A percentile compares a stretch with the other conserved stretches of the same genome.
phyloP scores from a whole-genome alignment of 306 rosid genomes.

The Datisca glomerata region DNA sequence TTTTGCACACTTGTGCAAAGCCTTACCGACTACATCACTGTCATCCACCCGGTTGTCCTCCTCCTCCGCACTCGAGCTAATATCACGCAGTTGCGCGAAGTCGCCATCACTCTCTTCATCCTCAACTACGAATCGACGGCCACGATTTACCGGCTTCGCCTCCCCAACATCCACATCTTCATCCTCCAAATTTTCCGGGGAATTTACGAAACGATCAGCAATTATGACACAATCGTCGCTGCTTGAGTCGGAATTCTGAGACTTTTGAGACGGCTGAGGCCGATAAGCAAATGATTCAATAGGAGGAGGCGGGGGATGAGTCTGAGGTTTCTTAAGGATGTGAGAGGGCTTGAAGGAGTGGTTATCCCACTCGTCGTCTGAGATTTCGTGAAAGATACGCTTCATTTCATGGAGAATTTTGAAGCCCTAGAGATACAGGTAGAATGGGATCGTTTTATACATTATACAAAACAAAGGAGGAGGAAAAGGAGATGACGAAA shows the following conservation, averaged over 20 bases:
- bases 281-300: conserved; percentile 66
- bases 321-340: conserved; percentile 29
- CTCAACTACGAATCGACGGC: conserved; percentile 62
- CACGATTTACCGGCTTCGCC: conserved; percentile 23
- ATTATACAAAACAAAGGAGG: too few species aligned
- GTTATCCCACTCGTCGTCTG: conserved; percentile 89
- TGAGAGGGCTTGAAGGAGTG: conserved; percentile 88
- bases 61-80: conserved; percentile 43
- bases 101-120: conserved; percentile 54
- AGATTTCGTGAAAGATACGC: conserved; percentile 75
- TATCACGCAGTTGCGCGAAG: conserved; percentile 26
- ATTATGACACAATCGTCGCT: conserved; percentile 41
- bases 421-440: background rate
- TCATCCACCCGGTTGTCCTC: conserved; percentile 20
- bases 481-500: too few species aligned
- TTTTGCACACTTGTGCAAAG: conserved; percentile 74
- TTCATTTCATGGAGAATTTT: conserved; percentile 31
- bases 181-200: conserved; percentile 37
- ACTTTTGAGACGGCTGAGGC: conserved; percentile 4
- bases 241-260: conserved; percentile 10
- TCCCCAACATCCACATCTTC: conserved; percentile 32
- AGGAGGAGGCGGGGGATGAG: conserved; percentile 38
- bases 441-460: too few species aligned
- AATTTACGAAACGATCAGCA: background rate
- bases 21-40: conserved; percentile 67